Percentiles rank a stretch among this genome's conserved stretches.
phyloP scores from a whole-genome alignment of 768 basidiomycete genomes.

The Termitomyces sp. region DNA sequence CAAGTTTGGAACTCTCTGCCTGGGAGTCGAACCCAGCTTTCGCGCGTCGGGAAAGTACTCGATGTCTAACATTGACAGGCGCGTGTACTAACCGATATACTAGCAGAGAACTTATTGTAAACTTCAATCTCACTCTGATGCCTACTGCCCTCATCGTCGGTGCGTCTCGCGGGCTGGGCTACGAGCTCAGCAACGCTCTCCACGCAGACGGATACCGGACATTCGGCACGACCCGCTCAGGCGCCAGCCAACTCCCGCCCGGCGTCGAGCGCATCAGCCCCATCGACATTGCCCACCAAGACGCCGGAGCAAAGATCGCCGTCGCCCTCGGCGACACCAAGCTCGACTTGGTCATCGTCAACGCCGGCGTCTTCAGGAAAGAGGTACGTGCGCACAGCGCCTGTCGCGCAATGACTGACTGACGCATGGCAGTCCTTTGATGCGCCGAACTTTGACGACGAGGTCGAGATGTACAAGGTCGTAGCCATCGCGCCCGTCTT shows the following conservation, averaged over 20 bases:
- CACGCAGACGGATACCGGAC: slow-evolving; percentile 22
- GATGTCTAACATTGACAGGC: not conserved
- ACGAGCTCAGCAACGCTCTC: slow-evolving; percentile 28
- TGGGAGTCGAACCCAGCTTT: slow-evolving; percentile 3
- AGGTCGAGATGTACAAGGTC: slow-evolving; percentile 41
- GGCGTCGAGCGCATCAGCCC: slow-evolving; percentile 30
- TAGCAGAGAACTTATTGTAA: not conserved
- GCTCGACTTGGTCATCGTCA: slow-evolving; percentile 30
- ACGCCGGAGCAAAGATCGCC: slow-evolving; percentile 31
- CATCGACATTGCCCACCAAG: slow-evolving; percentile 29
- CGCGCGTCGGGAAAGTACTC: not conserved
- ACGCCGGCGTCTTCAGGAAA: slow-evolving; percentile 33
- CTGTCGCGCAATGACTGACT: too few relatives aligned
- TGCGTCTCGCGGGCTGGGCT: slow-evolving; percentile 40
- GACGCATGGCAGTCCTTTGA: slow-evolving; percentile 25
- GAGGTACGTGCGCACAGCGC: slow-evolving; percentile 23
- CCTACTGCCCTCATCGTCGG: slow-evolving; percentile 33
- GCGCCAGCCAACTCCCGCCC: slow-evolving; percentile 20
- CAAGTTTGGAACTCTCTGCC: too few relatives aligned
- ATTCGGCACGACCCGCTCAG: slow-evolving; percentile 33
- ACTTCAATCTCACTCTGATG: slow-evolving; percentile 5
- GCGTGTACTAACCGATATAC: not conserved
- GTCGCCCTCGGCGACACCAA: slow-evolving; percentile 24
- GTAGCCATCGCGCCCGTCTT: slow-evolving; percentile 39
- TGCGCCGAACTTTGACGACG: slow-evolving; percentile 29